Base-by-base conservation (phyloP, 208 protist genomes). In the Herpetomonas samuelpessoai region DNA sequence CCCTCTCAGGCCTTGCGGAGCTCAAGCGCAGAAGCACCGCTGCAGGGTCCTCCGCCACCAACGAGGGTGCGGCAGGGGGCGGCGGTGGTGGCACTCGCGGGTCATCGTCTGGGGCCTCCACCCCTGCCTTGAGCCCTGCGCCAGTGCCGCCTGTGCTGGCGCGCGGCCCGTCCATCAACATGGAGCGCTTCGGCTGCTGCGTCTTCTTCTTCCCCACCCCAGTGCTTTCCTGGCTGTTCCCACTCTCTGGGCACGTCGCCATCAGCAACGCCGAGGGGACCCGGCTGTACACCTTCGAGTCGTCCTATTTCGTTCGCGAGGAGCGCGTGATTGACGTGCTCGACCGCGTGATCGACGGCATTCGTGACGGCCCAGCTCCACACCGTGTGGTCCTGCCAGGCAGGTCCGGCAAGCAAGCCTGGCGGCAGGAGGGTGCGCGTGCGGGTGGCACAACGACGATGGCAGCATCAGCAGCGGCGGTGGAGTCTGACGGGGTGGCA, bases 201-300 rank as follows among this genome's bases (percentile, higher is more conserved):
- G 72, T 96, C 39, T 88, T 93, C 25, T 96, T 90, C 71, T 92
- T 90, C 18, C 83, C 90, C n/a, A 57, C 85, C 2, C 87, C 85
- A 4, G 29, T 92, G 19, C 54, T 96, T 7, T 88, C 80, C 38
- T 94, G 87, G 83, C 28, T 96, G 26, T 73, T 94, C 25, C 90
- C 90, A 2, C 66, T 92, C 21, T 67, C 76, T 10, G 90, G 90
- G 7, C 88, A 96, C 56, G 79, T 92, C 4, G 86, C 74, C 46
- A 92, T 96, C 66, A 79, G 70, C 28, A 88, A 86, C 59, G 80
- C 78, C n/a, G 70, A 88, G 26, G 87, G 90, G 7, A 82, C 77
- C 12, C 52, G 60, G 16, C 74, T 88, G 54, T 88, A 79, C 71
- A 88, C 81, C 6, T 88, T 83, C 31, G 81, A 88, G 62, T 76